phyloP scores from a whole-genome alignment of 257 asterid species.

The Solanum piurae region DNA sequence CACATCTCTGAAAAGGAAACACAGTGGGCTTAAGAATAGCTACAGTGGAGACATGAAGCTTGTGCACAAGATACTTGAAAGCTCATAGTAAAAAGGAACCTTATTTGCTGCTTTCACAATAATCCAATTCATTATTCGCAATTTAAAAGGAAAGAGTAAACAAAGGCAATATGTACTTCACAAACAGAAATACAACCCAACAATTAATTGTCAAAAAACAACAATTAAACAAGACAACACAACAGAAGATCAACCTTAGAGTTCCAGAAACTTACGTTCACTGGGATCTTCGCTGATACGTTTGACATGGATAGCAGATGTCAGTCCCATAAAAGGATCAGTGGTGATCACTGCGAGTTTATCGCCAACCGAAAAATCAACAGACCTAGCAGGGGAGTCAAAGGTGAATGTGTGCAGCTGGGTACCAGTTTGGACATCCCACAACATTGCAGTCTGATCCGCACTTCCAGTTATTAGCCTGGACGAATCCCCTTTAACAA shows the following conservation, averaged over 20 bases:
- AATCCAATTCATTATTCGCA: background rate
- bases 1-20: background rate
- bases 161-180: background rate
- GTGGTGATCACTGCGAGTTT: slow-evolving; percentile 75
- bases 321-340: slow-evolving; percentile 72
- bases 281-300: slow-evolving; percentile 41
- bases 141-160: background rate
- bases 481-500: slow-evolving; percentile 58
- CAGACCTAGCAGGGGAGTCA: slow-evolving; percentile 76
- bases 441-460: slow-evolving; percentile 81
- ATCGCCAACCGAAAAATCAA: slow-evolving; percentile 72
- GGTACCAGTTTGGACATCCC: slow-evolving; percentile 66
- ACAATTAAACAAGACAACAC: background rate
- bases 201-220: background rate
- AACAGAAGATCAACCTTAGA: background rate
- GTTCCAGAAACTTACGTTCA: slow-evolving; percentile 46
- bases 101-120: background rate
- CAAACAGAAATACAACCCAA: background rate
- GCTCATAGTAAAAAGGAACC: background rate
- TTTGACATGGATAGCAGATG: slow-evolving; percentile 84
- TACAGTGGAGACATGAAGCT: background rate
- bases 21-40: background rate
- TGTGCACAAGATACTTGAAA: background rate
- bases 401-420: slow-evolving; percentile 59
- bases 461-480: slow-evolving; percentile 88